Evolutionary conservation across 1,284 basidiomycete species (phyloP).

Genomic region (Pterulicium gracile): DNA sequence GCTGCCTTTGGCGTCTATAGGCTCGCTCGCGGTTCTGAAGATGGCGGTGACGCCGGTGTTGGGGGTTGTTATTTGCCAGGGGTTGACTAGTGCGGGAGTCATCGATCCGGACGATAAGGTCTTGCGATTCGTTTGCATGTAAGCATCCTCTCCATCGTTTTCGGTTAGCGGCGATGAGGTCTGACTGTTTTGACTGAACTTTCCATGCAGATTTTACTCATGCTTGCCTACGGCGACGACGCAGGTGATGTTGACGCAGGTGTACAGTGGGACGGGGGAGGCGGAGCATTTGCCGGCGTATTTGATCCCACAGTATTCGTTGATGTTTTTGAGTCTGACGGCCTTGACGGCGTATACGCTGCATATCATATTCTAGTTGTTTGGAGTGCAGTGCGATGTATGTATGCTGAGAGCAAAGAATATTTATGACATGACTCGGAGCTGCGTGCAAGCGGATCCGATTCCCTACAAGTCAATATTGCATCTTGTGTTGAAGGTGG

Average conservation of each 20-base stretch:
- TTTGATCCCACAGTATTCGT: conserved; percentile 54
- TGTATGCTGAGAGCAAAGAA: too few relatives aligned
- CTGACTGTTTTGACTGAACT: conserved; percentile 2
- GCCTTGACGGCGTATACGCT: conserved; percentile 46
- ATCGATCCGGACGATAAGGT: conserved; percentile 49
- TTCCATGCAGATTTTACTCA: conserved; percentile 39
- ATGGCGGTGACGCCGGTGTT: conserved; percentile 62
- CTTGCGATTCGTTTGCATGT: conserved; percentile 64
- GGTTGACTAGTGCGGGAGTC: conserved; percentile 35
- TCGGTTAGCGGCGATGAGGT: background rate
- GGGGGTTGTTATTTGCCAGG: conserved; percentile 52
- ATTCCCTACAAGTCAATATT: too few relatives aligned
- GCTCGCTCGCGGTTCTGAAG: conserved; percentile 47
- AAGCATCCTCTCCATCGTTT: conserved; percentile 16
- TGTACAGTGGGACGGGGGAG: conserved; percentile 53
- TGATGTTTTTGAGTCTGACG: conserved; percentile 57
- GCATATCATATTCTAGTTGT: conserved; percentile 38
- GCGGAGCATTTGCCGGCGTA: conserved; percentile 53
- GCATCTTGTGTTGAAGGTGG: too few relatives aligned
- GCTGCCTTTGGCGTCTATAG: conserved; percentile 59
- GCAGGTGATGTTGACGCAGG: conserved; percentile 53
- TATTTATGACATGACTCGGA: too few relatives aligned
- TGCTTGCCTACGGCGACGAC: conserved; percentile 58
- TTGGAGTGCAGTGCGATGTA: too few relatives aligned
- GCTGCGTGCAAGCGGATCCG: conserved; percentile 1